Conservation (phyloP, 2,329 filamentous ascomycete species). For the Alternaria incomplexa region DNA sequence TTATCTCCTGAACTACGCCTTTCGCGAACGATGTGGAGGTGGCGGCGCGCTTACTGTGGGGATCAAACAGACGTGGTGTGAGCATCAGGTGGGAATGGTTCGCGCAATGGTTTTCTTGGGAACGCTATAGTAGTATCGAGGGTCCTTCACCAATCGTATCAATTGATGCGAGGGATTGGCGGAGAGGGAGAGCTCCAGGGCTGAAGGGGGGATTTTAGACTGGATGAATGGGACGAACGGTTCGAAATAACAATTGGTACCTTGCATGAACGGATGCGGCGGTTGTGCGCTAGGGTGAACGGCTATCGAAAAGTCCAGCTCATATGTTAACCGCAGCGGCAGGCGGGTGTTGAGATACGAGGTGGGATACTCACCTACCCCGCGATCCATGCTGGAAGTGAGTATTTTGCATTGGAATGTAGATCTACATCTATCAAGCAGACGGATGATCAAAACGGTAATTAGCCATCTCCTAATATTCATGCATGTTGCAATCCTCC, state of each 20-base stretch:
- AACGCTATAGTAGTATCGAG: neutral
- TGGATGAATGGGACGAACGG: neutral
- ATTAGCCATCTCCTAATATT: too few species aligned
- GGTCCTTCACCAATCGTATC: neutral
- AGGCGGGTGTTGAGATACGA: slow-evolving; percentile 12
- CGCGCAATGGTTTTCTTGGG: neutral
- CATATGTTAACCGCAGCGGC: slow-evolving; percentile 20
- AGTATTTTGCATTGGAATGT: neutral
- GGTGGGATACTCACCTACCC: neutral
- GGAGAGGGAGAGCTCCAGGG: too few species aligned
- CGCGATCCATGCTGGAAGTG: neutral
- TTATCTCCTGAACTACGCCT: neutral
- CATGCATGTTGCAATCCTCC: too few species aligned
- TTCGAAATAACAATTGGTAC: slow-evolving; percentile 16
- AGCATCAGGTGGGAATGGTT: neutral
- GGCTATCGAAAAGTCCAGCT: slow-evolving; percentile 14
- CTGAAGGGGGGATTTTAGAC: too few species aligned
- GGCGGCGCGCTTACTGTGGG: neutral
- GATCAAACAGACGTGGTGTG: too few species aligned
- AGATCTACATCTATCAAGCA: neutral
- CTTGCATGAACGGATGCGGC: too few species aligned
- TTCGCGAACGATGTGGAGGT: neutral
- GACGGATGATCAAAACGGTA: too few species aligned
- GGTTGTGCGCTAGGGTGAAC: too few species aligned
- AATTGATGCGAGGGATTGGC: too few species aligned